Evolutionary conservation across 768 basidiomycete species (phyloP).

Genomic region (Chalciporus sphaerocephalus): DNA sequence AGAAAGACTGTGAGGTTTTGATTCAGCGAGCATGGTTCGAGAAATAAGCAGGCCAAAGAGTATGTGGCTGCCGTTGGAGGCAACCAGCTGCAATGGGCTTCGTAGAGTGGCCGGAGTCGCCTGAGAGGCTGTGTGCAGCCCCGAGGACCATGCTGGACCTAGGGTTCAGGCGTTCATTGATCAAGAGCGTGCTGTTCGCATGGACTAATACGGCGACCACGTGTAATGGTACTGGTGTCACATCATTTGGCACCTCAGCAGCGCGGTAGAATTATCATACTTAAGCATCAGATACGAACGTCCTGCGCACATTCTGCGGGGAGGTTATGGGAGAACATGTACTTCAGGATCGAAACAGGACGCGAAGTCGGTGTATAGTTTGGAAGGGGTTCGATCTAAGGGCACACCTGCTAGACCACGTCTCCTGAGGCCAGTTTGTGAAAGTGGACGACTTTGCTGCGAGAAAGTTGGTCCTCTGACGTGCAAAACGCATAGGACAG

Average conservation of each 20-base stretch:
- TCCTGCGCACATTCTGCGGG: neutral
- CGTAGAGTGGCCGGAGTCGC: slow-evolving; percentile 2
- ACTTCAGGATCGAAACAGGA: too few relatives aligned
- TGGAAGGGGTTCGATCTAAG: too few relatives aligned
- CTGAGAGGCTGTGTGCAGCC: slow-evolving; percentile 4
- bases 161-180: slow-evolving; percentile 2
- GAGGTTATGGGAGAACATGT: neutral
- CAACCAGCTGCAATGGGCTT: slow-evolving; percentile 4
- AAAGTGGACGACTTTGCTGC: too few relatives aligned
- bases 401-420: too few relatives aligned
- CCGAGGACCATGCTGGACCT: neutral
- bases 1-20: neutral
- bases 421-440: too few relatives aligned
- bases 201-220: slow-evolving; percentile 4
- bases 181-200: slow-evolving; percentile 4
- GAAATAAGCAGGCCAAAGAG: neutral
- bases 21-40: neutral
- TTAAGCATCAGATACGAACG: neutral
- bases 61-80: neutral
- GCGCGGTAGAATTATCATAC: too few relatives aligned
- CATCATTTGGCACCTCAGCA: slow-evolving; percentile 10
- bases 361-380: too few relatives aligned
- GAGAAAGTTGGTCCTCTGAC: too few relatives aligned
- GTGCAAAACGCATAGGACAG: too few relatives aligned
- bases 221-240: slow-evolving; percentile 13